phyloP scores from a whole-genome alignment of 176 grass and related monocot species.

The Paspalum vaginatum region DNA sequence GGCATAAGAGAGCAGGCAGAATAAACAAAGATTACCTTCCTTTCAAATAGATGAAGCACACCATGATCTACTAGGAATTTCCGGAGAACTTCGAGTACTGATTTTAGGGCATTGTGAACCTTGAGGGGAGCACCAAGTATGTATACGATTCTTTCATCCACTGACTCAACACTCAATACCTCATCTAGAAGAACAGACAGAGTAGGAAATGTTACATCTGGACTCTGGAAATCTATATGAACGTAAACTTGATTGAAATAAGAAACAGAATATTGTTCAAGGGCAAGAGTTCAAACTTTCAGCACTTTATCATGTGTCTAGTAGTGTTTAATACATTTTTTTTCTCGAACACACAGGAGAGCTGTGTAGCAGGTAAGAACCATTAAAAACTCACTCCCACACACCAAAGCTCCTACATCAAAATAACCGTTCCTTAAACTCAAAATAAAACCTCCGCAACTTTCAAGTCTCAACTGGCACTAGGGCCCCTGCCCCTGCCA shows the following conservation, averaged over 20 bases:
- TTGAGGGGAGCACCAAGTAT: constrained; percentile 70
- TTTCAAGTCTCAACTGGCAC: no score
- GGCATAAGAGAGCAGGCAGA: constrained; percentile 1
- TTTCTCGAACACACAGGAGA: no score
- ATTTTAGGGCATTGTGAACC: constrained; percentile 65
- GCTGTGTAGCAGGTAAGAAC: no score
- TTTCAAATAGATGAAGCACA: constrained; percentile 86
- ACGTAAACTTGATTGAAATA: not conserved
- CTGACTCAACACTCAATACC: constrained; percentile 28
- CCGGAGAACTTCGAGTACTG: constrained; percentile 62
- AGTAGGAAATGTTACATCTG: constrained; percentile 23
- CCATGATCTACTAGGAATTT: constrained; percentile 90
- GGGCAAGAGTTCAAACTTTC: not conserved
- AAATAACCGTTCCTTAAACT: no score
- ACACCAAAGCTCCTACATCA: no score
- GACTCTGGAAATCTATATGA: not conserved
- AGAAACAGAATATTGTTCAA: not conserved
- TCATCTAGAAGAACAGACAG: constrained; percentile 31
- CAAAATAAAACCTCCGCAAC: no score
- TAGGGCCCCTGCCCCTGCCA: no score
- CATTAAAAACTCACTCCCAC: no score
- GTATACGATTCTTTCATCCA: constrained; percentile 77
- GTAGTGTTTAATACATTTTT: no score
- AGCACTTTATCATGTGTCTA: no score
- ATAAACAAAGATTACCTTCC: constrained; percentile 46